Percentiles rank a stretch among this genome's conserved stretches.
These are phyloP conservation scores for Lodderomyces elongisporus DNA, from an alignment of 1,139 yeast genomes.

Conservation along the genomic window DNA sequence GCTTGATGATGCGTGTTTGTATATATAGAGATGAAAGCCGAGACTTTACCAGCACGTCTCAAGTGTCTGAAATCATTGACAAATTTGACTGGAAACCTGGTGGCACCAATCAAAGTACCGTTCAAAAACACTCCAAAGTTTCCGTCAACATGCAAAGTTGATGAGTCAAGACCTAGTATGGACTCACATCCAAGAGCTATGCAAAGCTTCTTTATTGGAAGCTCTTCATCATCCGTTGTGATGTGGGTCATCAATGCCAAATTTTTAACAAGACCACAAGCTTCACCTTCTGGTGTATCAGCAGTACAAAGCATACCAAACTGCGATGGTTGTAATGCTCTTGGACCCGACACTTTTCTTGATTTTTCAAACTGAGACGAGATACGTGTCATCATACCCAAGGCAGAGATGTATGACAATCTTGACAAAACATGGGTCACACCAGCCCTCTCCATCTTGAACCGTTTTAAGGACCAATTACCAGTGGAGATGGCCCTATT, in stretches of 20 bases:
- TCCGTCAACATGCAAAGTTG: slow-evolving; percentile 69
- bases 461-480: slow-evolving; percentile 96
- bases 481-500: slow-evolving; percentile 98
- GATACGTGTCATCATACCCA: slow-evolving; percentile 99
- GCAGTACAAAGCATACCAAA: slow-evolving; percentile 99
- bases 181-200: slow-evolving; percentile 86
- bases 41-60: slow-evolving; percentile 80
- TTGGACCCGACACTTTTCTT: slow-evolving; percentile 96
- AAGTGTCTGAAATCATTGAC: slow-evolving; percentile 72
- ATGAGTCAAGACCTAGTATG: slow-evolving; percentile 74
- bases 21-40: slow-evolving; percentile 88
- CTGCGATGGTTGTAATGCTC: slow-evolving; percentile 98
- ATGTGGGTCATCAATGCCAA: slow-evolving; percentile 98
- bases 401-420: slow-evolving; percentile 85
- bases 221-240: slow-evolving; percentile 96
- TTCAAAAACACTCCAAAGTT: slow-evolving; percentile 83
- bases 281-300: slow-evolving; percentile 99
- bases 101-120: slow-evolving; percentile 91
- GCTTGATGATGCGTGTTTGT: slow-evolving; percentile 86
- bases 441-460: slow-evolving; percentile 99
- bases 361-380: slow-evolving; percentile 97
- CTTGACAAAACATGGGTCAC: slow-evolving; percentile 94
- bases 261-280: slow-evolving; percentile 97
- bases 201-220: slow-evolving; percentile 74
- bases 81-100: slow-evolving; percentile 78